Percentiles rank a stretch among this genome's conserved stretches.
Conservation (phyloP, 202 grass and related monocot species). For the Zizania palustris region DNA sequence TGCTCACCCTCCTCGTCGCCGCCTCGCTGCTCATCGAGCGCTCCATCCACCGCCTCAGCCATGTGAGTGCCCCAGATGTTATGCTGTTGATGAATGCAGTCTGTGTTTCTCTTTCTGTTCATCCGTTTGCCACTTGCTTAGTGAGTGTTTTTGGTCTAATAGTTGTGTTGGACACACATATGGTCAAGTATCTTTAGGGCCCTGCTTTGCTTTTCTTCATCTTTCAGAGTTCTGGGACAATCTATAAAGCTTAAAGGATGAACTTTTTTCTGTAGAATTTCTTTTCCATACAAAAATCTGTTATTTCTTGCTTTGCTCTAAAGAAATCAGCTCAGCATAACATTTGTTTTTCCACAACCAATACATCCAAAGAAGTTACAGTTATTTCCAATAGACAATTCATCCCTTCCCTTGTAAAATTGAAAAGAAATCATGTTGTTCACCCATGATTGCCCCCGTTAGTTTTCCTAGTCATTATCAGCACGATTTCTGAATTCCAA, state of each 20-base stretch:
- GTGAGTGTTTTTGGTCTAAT: neutral
- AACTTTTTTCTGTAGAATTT: neutral
- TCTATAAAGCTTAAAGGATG: neutral
- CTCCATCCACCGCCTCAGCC: constrained; percentile 88
- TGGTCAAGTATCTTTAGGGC: neutral
- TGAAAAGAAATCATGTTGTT: too few relatives aligned
- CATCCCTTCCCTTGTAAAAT: too few relatives aligned
- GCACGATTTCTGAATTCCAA: neutral
- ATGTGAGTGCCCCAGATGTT: constrained; percentile 48
- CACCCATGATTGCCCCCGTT: neutral
- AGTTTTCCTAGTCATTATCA: neutral
- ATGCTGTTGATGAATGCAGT: neutral
- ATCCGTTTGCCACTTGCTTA: constrained; percentile 6
- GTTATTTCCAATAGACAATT: too few relatives aligned
- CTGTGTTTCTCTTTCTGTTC: neutral
- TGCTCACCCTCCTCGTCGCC: constrained; percentile 87
- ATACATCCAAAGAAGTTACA: too few relatives aligned
- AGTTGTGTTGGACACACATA: neutral
- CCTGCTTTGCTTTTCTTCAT: neutral
- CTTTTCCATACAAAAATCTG: neutral
- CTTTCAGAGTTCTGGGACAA: neutral
- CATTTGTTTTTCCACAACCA: too few relatives aligned
- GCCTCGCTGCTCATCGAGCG: constrained; percentile 89
- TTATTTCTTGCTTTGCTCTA: neutral
- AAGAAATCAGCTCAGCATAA: neutral